Percentiles rank a stretch among this genome's conserved stretches.
phyloP scores from a whole-genome alignment of 192 early-diverging fungal genomes.

The Entomortierella parvispora region DNA sequence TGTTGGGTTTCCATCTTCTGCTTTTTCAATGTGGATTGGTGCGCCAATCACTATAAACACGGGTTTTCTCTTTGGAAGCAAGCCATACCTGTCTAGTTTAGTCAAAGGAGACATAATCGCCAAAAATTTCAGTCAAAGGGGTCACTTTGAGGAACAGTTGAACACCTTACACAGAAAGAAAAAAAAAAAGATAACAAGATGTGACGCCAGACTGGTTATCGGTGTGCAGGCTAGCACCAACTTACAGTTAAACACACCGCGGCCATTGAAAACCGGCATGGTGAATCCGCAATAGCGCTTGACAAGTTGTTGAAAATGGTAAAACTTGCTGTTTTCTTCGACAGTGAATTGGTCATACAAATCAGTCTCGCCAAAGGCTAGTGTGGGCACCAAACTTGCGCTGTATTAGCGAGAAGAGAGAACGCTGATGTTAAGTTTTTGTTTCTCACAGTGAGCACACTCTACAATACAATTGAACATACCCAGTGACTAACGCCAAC shows the following conservation, averaged over 20 bases:
- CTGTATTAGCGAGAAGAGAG: slow-evolving; percentile 12
- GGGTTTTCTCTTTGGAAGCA: slow-evolving; percentile 60
- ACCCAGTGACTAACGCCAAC: slow-evolving; percentile 77
- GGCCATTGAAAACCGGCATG: slow-evolving; percentile 80
- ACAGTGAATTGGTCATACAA: slow-evolving; percentile 82
- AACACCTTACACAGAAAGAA: neutral
- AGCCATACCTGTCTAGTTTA: slow-evolving; percentile 55
- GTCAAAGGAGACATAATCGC: slow-evolving; percentile 22
- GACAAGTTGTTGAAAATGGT: slow-evolving; percentile 72
- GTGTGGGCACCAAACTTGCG: slow-evolving; percentile 86
- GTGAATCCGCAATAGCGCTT: slow-evolving; percentile 76
- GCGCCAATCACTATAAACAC: slow-evolving; percentile 67
- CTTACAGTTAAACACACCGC: slow-evolving; percentile 87
- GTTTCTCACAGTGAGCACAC: neutral
- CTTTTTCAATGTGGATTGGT: slow-evolving; percentile 66
- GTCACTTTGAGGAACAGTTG: slow-evolving; percentile 5
- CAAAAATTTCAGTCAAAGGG: neutral
- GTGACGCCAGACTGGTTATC: neutral
- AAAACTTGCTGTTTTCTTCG: slow-evolving; percentile 66
- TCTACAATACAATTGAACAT: neutral
- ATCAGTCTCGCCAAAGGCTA: slow-evolving; percentile 93
- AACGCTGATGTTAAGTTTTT: neutral
- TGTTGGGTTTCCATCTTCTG: slow-evolving; percentile 60
- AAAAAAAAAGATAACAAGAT: neutral
- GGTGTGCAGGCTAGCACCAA: slow-evolving; percentile 37